Base-by-base conservation (phyloP, 2,329 filamentous ascomycete genomes). In the Calonectria ilicicola region DNA sequence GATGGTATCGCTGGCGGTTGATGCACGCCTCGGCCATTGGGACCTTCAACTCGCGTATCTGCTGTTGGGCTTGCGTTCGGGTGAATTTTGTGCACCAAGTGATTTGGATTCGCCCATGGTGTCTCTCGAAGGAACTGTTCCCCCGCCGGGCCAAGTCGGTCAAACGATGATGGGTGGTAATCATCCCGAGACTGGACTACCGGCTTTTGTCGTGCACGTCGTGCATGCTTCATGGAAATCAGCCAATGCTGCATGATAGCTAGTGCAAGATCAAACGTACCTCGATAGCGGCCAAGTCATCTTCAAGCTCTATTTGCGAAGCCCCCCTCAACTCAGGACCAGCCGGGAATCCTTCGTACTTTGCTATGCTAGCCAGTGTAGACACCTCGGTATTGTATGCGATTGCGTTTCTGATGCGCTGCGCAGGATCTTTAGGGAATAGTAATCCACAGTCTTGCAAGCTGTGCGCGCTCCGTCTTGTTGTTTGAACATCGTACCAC, bases 341-440 rank as follows among this genome's bases (percentile, higher is more conserved):
- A 38, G 96, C 96, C 42, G 97, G 97, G 84, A 99, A 99, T 27
- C 97, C 97, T 80, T 98, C 93, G 82, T 98, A 96, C 85, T 98
- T 98, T 42, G 96, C 96, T 65, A 98, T 89, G 44, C 96, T 96
- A 7, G 96, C 93, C 70, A 99, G 86, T 32, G 98, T 91, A 0
- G 96, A 98, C 5, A 99, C 96, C 82, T 99, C 97, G 76, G 93
- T 94, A 82, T 98, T 98, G 86, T 98, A 98, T 58, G 96, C 94
- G 63, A 95, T 90, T 78, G 98, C 96, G 74, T 98, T 94, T 74
- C 91, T 89, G 72, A 98, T 90, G 80, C 96, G 94, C 79, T 96
- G 93, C 32, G 92, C 90, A 73, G 92, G 91, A 75, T 93, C 92
- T 64, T 93, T 91, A 9, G 95, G 94, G 81, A 97, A 97, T 67